Evolutionary conservation across 176 grass and related monocot species (phyloP).

Genomic region (Oryza glumipatula): DNA sequence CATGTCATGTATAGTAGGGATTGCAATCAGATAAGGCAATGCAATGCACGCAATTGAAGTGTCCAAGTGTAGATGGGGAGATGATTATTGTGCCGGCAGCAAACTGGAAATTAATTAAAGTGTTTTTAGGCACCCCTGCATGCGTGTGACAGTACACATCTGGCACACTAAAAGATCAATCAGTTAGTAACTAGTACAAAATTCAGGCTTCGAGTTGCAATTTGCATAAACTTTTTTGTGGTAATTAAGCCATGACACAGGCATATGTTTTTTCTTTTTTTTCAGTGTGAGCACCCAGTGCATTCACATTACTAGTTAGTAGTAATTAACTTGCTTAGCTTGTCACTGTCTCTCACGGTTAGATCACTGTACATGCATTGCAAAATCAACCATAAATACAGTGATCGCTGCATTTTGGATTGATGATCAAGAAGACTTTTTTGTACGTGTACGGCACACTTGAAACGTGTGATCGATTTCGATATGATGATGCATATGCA

Average conservation of each 20-base stretch:
- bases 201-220: not conserved
- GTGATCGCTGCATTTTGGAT: not conserved
- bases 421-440: not conserved
- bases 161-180: not conserved
- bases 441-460: not conserved
- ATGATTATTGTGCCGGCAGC: not conserved
- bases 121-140: not conserved
- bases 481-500: not conserved
- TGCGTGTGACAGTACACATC: not conserved
- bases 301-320: not conserved
- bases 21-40: constrained; percentile 27
- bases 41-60: constrained; percentile 43
- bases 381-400: constrained; percentile 36
- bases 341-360: constrained; percentile 35
- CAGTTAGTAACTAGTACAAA: not conserved
- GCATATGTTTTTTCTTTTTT: not conserved
- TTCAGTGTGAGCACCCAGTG: constrained; percentile 22
- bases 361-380: not conserved
- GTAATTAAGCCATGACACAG: not conserved
- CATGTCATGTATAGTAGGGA: constrained; percentile 25
- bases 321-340: not conserved
- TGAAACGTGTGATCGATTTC: constrained; percentile 26
- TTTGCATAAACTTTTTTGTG: not conserved
- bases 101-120: not conserved
- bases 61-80: constrained; percentile 29